Evolutionary conservation across 176 grass and related monocot genomes (phyloP).

Genomic region (Cenchrus fungigraminus): DNA sequence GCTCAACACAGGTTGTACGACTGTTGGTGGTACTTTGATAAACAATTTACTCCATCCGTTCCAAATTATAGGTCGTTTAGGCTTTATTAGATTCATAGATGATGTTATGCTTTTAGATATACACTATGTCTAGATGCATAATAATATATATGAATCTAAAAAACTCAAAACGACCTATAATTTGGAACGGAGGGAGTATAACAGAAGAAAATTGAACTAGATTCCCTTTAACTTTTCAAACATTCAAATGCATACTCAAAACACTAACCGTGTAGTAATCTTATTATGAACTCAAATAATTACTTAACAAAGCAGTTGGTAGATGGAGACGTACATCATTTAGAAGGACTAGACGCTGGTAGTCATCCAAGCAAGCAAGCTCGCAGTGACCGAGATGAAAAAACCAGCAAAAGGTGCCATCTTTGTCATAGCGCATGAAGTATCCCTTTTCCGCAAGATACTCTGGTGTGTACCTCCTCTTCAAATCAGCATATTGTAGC

Average conservation of each 20-base stretch:
- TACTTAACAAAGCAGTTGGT: neutral
- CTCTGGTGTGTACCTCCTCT: slow-evolving; percentile 4
- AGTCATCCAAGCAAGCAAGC: slow-evolving; percentile 31
- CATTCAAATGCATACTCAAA: neutral
- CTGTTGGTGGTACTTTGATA: neutral
- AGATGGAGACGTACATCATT: neutral
- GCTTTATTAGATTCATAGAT: no score
- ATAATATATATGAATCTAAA: no score
- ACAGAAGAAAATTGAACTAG: neutral
- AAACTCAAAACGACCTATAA: no score
- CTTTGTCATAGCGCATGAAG: neutral
- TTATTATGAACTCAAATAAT: no score
- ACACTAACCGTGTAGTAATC: neutral
- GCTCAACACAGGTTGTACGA: neutral
- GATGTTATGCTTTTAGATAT: no score
- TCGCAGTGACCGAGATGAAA: slow-evolving; percentile 8
- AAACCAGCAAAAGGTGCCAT: slow-evolving; percentile 12
- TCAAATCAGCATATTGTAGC: neutral
- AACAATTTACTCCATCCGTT: neutral
- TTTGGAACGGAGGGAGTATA: neutral
- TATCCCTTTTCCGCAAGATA: neutral
- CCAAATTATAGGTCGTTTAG: no score
- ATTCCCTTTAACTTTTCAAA: neutral
- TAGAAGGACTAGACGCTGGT: slow-evolving; percentile 32
- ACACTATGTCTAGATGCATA: no score